Percentiles rank a stretch among this genome's conserved stretches.
phyloP scores from a whole-genome alignment of 1,139 yeast genomes.

The Saccharomyces hybrid region DNA sequence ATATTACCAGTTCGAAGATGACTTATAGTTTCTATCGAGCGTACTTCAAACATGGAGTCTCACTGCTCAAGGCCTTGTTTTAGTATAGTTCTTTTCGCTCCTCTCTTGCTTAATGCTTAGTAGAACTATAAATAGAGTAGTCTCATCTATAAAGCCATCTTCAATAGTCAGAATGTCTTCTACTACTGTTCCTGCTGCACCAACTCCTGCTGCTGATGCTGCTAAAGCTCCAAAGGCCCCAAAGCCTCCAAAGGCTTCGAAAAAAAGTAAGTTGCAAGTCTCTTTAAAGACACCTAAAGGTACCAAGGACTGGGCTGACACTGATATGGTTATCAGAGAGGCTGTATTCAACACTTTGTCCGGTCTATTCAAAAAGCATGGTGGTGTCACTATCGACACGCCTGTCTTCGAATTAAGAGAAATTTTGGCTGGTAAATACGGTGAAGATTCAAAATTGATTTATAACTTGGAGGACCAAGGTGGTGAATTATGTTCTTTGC shows the following conservation, averaged over 20 bases:
- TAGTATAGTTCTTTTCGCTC: not conserved
- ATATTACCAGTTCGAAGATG: not conserved
- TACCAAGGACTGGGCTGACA: conserved; percentile 97
- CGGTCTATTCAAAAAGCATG: conserved; percentile 80
- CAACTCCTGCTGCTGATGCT: conserved; percentile 9
- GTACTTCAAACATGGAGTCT: not conserved
- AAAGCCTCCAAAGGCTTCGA: conserved; percentile 14
- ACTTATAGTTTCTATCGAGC: not conserved
- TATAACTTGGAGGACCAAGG: conserved; percentile 97
- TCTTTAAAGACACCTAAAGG: conserved; percentile 93
- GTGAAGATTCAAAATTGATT: conserved; percentile 93
- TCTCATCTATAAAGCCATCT: not conserved
- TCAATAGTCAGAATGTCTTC: conserved; percentile 1
- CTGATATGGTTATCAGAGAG: conserved; percentile 91
- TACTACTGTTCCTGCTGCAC: conserved; percentile 6
- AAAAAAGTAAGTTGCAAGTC: conserved; percentile 43
- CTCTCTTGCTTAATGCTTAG: not conserved
- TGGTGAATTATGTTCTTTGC: conserved; percentile 88
- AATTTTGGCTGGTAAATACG: conserved; percentile 92
- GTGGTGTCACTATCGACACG: conserved; percentile 96
- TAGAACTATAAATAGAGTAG: not conserved
- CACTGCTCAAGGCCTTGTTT: not conserved
- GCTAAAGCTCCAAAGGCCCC: conserved; percentile 8
- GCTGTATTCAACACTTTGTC: conserved; percentile 72
- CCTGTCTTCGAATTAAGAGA: conserved; percentile 96